Base-by-base conservation (phyloP, 805 yeast species). In the Sporopachydermia lactativora region DNA sequence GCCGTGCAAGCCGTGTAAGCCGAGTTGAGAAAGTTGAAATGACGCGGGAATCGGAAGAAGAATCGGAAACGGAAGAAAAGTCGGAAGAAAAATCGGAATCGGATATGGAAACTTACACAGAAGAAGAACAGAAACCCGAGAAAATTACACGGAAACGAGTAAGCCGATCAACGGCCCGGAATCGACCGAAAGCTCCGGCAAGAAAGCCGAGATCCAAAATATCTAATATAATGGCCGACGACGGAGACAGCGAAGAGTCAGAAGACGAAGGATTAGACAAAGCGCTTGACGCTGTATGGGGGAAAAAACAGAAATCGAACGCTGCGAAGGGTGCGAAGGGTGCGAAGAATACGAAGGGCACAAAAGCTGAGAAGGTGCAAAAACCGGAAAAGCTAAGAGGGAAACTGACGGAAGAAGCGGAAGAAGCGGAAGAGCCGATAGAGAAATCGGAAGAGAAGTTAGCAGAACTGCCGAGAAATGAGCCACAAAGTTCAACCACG, bases 271-370 rank as follows among this genome's bases (percentile, higher is more conserved):
- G 16, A 13, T 17, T 36, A 14, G 6, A 13, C 19, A 8, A 11
- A 8, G 39, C 39, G 18, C 6, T 36, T 13, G 5, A 8, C 6
- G 34, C 16, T n/a, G 39, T 18, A 36, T 5, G 18, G 8, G 38
- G 5, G 45, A 34, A 17, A 17, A 34, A 16, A n/a, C 36, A 35
- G 17, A 34, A 41, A 11, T 41, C 17, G 18, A 28, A 39, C 15
- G 31, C 24, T 35, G 34, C 45, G 40, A 35, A 46, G 36, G 43
- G 34, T 17, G 45, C 44, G 38, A 42, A 37, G 11, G 39, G 16
- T 4, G 39, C 42, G 4, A 44, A 40, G 13, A 39, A 47, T 24
- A 40, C 38, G n/a, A 36, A 17, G 19, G n/a, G 28, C 8, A 36
- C 17, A 11, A 14, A 34, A 41, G 35, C 8, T 44, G 42, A 15